A percentile compares a stretch with the other conserved stretches of the same genome.
Conservation (phyloP, 2,329 filamentous ascomycete genomes). For the Hawksworthiomyces lignivorus region DNA sequence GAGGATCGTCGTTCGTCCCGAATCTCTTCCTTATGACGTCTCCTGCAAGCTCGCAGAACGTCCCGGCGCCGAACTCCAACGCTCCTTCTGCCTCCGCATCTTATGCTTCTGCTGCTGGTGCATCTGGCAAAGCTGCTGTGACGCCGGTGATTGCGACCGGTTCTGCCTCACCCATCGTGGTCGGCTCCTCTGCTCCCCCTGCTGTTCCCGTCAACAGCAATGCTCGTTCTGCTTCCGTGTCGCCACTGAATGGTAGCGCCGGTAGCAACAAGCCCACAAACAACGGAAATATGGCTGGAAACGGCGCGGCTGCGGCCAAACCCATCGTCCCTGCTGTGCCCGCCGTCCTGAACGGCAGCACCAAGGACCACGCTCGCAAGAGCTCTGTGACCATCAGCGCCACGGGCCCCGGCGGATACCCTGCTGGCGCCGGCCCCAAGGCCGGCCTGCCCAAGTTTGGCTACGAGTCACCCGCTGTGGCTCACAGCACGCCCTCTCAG, state of each 20-base stretch:
- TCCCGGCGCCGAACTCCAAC: constrained; percentile 48
- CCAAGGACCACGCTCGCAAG: constrained; percentile 71
- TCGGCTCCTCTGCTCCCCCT: constrained; percentile 45
- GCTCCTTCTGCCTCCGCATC: constrained; percentile 49
- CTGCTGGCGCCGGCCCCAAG: constrained; percentile 52
- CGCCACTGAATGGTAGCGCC: constrained; percentile 75
- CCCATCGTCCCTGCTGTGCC: constrained; percentile 53
- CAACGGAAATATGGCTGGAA: constrained; percentile 11
- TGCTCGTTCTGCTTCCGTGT: constrained; percentile 59
- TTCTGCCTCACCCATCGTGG: constrained; percentile 47
- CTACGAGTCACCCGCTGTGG: constrained; percentile 61
- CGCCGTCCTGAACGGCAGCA: constrained; percentile 61
- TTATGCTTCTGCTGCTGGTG: constrained; percentile 60
- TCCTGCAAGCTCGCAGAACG: constrained; percentile 47
- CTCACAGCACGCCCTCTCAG: constrained; percentile 59
- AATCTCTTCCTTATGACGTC: constrained; percentile 49
- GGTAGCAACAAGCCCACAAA: constrained; percentile 6
- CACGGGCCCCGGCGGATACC: constrained; percentile 66
- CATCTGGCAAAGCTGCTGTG: constrained; percentile 54
- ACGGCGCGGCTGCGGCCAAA: constrained; percentile 25
- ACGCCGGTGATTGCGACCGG: constrained; percentile 54
- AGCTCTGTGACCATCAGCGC: constrained; percentile 87
- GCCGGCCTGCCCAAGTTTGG: constrained; percentile 69
- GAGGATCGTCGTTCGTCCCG: neutral
- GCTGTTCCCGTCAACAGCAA: constrained; percentile 45